Base-by-base conservation (phyloP, 2,329 filamentous ascomycete species). In the Pseudopithomyces chartarum region DNA sequence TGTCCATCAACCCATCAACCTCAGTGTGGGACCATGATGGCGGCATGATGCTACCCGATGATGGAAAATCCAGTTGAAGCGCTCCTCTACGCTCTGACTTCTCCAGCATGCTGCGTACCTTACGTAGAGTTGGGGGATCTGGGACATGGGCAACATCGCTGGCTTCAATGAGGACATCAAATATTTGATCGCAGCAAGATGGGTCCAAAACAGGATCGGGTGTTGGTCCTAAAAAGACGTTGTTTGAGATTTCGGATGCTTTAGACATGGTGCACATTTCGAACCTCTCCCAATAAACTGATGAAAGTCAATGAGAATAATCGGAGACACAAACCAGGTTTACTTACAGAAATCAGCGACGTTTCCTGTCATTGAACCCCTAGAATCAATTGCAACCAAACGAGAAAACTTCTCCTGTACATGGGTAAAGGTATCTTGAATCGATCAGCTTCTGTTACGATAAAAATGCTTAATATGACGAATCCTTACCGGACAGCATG, bases 231-330 rank as follows among this genome's bases (percentile, higher is more conserved):
- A 97, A 82, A 85, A 89, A 98, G 23, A 98, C 91, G 70, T 97
- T 97, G 63, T 85, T 84, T 52, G 91, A 88, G 60, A 98, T 96
- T 74, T 97, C 90, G 0, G 92, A 92, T 2, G 93, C 89, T 66
- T 87, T 87, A 11, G 94, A 93, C 94, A 98, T 97, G 57, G 84
- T 84, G 74, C 90, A 92, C 94, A 99, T 98, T 78, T 99, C 95
- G 48, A 86, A 78, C 55, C 93, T 85, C 75, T 99, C 95, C 79
- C 92, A 91, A 65, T 90, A 88, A 71, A 91, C 82, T 85, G 40
- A 17, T n/a, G 29, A 15, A 5, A 34, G n/a, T 58, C 33, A 38
- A 33, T 19, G 26, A 54, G 52, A 29, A 54, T 55, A 20, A 32
- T 51, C 15, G 7, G 39, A 45, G 48, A 23, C 22, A 26, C 26